Evolutionary conservation across 352 stramenopile genomes (phyloP).

Genomic region (Blastocystis sp.): DNA sequence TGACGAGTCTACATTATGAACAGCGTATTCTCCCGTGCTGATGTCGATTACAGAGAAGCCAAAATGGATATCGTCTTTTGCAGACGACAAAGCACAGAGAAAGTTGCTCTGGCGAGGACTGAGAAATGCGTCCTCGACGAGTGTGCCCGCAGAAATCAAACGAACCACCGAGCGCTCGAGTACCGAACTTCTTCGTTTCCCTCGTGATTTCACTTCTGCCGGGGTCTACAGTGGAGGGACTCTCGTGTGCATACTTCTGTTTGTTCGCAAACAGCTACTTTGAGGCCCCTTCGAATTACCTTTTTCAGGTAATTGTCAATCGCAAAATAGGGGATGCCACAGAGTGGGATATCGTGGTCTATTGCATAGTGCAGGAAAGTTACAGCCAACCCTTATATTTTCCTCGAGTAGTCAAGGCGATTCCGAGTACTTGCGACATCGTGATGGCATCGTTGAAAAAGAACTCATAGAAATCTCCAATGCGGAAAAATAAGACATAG

Average conservation of each 20-base stretch:
- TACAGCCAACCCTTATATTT: constrained; percentile 48
- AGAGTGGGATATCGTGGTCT: constrained; percentile 62
- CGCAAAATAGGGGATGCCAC: constrained; percentile 63
- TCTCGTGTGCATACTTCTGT: background rate
- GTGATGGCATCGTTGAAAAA: constrained; percentile 65
- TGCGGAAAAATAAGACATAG: constrained; percentile 64
- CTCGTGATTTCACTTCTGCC: background rate
- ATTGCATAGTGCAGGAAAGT: background rate
- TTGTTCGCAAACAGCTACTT: constrained; percentile 65
- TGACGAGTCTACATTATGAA: constrained; percentile 3
- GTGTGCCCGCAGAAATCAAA: constrained; percentile 42
- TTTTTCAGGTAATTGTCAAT: constrained; percentile 63
- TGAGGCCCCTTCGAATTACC: constrained; percentile 51
- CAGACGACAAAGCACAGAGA: background rate
- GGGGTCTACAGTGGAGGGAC: background rate
- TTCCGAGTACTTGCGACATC: constrained; percentile 61
- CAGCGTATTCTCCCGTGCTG: constrained; percentile 31
- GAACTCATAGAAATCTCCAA: constrained; percentile 65
- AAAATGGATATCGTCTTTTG: constrained; percentile 5
- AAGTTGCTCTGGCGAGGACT: constrained; percentile 41
- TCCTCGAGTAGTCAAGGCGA: constrained; percentile 60
- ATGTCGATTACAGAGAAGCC: constrained; percentile 50
- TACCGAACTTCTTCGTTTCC: constrained; percentile 33
- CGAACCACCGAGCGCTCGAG: constrained; percentile 27
- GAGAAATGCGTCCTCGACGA: constrained; percentile 42